Base-by-base conservation (phyloP, 148 eudicot species). In the Rhododendron henanense region DNA sequence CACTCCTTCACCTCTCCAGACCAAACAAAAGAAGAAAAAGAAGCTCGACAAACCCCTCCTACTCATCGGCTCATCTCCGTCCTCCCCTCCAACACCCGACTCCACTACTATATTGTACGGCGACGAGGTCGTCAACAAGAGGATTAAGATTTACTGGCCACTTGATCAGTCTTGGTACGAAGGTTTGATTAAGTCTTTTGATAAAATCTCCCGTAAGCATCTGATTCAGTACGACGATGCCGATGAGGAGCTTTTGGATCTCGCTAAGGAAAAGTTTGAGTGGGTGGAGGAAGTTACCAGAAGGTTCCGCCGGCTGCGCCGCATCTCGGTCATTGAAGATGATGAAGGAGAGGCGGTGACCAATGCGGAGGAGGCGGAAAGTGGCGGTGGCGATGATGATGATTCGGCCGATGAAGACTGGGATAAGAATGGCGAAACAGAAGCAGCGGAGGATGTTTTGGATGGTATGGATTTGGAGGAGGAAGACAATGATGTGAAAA, bases 91-190 rank as follows among this genome's bases (percentile, higher is more conserved):
- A 33, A 39, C 75, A 11, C 87, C 88, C 3, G 65, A 50, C 15
- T 10, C 82, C 47, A 1, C 74, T 15, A 85, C 76, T 63, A 69
- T 14, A 59, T 81, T 77, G 21, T 91, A 82, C 71, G 95, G 91
- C 3, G 90, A 90, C 2, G 95, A 95, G 77, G 94, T 92, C 33
- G 91, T 94, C 71, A 81, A 88, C 80, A 86, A 83, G 84, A 92
- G 94, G 76, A 83, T 97, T 87, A 93, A 88, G 93, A 98, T 97
- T 88, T 97, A 88, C 55, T 94, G 99, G 99, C 96, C 98, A 53
- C 85, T 97, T 37, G 99, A 97, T 61, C 86, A 90, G 76, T 78
- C 85, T 28, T 97, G 99, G 99, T 95, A 95, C 78, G 94, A 93
- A 73, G 99, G 99, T 14, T 85, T 73, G 73, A 95, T 97, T 80